Percentiles rank a stretch among this genome's conserved stretches.
These are phyloP conservation scores for Boletus pseudo-olivaceus DNA, from an alignment of 768 basidiomycete species.

Conservation along the genomic window DNA sequence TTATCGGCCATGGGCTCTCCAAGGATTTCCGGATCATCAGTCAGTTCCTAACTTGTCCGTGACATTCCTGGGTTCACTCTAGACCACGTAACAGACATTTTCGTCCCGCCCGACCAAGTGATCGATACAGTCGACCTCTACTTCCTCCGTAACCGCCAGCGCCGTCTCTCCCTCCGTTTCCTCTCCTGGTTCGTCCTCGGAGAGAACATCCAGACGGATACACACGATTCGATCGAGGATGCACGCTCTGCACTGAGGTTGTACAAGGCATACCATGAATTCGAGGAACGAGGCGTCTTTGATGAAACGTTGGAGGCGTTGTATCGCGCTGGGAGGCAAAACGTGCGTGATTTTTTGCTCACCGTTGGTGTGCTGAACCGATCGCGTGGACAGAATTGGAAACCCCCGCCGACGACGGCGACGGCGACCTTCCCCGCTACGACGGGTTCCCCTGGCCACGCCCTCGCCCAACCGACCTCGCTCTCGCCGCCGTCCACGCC, in stretches of 20 bases:
- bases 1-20: conserved; percentile 94
- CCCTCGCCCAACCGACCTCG: not conserved
- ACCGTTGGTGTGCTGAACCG: not conserved
- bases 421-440: not conserved
- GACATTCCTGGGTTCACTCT: not conserved
- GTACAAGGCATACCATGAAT: conserved; percentile 75
- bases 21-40: conserved; percentile 99
- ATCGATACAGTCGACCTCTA: conserved; percentile 98
- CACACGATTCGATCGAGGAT: conserved; percentile 98
- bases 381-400: conserved; percentile 44
- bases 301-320: conserved; percentile 86
- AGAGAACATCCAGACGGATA: conserved; percentile 89
- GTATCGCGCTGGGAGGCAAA: conserved; percentile 73
- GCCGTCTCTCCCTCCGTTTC: conserved; percentile 88
- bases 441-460: not conserved
- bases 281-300: conserved; percentile 73
- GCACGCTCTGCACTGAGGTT: conserved; percentile 81
- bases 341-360: conserved; percentile 42
- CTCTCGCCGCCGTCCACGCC: conserved; percentile 8
- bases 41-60: conserved; percentile 37
- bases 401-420: conserved; percentile 41
- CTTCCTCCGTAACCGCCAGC: conserved; percentile 74
- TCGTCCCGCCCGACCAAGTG: conserved; percentile 92
- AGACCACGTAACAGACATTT: conserved; percentile 63
- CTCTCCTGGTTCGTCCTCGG: conserved; percentile 92